These are phyloP conservation scores for Juncus effusus DNA, from an alignment of 176 grass and related monocot genomes.

Conservation along the genomic window DNA sequence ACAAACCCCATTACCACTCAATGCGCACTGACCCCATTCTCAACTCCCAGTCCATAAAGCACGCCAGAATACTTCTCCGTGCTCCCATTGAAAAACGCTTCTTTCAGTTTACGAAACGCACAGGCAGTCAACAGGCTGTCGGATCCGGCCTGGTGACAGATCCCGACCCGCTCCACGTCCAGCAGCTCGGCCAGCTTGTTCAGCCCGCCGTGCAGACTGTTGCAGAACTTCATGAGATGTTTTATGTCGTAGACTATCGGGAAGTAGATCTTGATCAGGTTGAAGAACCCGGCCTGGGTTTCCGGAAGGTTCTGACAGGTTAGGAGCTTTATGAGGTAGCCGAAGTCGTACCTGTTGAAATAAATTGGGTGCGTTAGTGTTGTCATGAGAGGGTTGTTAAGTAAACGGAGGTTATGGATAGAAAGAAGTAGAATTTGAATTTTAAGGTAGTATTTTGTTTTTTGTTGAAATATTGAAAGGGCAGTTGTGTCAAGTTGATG, in stretches of 20 bases:
- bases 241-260: constrained; percentile 88
- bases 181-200: constrained; percentile 92
- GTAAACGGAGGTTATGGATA: too few species aligned
- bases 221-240: constrained; percentile 99
- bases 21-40: constrained; percentile 75
- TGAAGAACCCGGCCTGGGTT: constrained; percentile 66
- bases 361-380: too few species aligned
- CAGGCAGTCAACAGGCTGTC: constrained; percentile 85
- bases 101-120: constrained; percentile 79
- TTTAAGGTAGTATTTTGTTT: too few species aligned
- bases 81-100: constrained; percentile 68
- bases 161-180: constrained; percentile 88
- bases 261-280: constrained; percentile 88
- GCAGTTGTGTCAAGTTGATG: too few species aligned
- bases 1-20: constrained; percentile 33
- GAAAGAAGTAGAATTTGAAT: too few species aligned
- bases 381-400: too few species aligned
- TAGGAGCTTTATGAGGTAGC: constrained; percentile 83
- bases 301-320: constrained; percentile 78
- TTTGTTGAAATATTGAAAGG: too few species aligned
- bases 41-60: constrained; percentile 75
- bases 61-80: constrained; percentile 95
- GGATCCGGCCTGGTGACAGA: constrained; percentile 87
- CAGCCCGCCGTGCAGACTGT: constrained; percentile 89
- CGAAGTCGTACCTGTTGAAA: constrained; percentile 63